Base-by-base conservation (phyloP, 495 filamentous ascomycete species). In the Cercophora samala region DNA sequence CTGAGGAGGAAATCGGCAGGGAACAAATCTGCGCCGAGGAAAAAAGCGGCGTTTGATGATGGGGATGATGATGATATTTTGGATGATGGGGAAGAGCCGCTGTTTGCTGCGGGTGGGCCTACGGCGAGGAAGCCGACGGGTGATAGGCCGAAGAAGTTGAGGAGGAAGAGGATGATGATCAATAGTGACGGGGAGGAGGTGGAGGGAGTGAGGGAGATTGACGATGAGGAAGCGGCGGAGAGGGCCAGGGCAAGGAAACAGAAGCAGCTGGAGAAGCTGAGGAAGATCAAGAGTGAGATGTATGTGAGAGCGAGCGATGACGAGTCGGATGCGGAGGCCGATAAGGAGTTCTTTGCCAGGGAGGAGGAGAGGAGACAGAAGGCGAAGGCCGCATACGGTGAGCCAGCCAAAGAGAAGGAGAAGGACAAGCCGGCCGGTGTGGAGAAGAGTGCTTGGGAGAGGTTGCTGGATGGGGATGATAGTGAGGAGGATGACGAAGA, bases 261-360 rank as follows among this genome's bases (percentile, higher is more conserved):
- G 61, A 81, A 83, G 55, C 81, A 91, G 67, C 77, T 85, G 22
- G 88, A 88, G 64, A 89, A 91, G 74, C 81, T 85, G 65, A 80
- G 80, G 21, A 89, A 90, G 74, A 91, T 96, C 75, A 97, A 97
- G 82, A 93, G 90, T 73, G 86, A 87, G 21, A 76, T 94, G 52
- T 96, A 87, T 75, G 89, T 99, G 46, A 83, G 89, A 67, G 85
- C 87, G 46, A 91, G 88, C 74, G 91, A 92, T 67, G 92, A 95
- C 64, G 92, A 96, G 67, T 86, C 82, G n/a, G 89, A 90, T 63
- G 87, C 87, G 46, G 85, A 83, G 42, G 88, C 89, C 60, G 80
- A 80, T 52, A 86, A 91, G 72, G 76, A 74, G 53, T 96, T 95
- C 75, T 96, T 93, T 78, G 82, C 73, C 5, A 77, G 81, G n/a